Percentiles rank a stretch among this genome's conserved stretches.
These are phyloP conservation scores for Stygiomarasmius scandens DNA, from an alignment of 1,284 basidiomycete species.

Conservation along the genomic window DNA sequence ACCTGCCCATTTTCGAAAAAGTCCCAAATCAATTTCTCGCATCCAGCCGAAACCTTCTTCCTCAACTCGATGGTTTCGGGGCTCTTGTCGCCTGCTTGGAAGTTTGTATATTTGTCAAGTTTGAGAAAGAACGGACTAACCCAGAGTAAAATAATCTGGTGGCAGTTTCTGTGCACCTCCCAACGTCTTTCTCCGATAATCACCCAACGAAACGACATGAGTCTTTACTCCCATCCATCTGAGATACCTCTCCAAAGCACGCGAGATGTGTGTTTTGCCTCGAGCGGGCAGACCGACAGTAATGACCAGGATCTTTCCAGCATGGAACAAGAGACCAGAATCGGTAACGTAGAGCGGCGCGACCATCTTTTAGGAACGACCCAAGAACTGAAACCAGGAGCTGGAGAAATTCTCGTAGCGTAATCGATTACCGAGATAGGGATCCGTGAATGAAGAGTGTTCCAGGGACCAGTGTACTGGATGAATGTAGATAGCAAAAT, in stretches of 20 bases:
- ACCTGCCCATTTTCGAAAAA: conserved; percentile 92
- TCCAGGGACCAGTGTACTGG: too few species aligned
- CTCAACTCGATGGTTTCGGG: conserved; percentile 80
- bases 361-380: conserved; percentile 13
- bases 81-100: conserved; percentile 66
- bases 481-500: too few species aligned
- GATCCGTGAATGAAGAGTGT: too few species aligned
- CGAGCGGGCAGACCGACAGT: conserved; percentile 92
- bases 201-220: conserved; percentile 91
- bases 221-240: conserved; percentile 98
- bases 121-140: too few species aligned
- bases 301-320: conserved; percentile 91
- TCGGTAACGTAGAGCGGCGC: conserved; percentile 55
- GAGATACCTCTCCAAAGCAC: conserved; percentile 93
- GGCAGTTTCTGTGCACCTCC: conserved; percentile 90
- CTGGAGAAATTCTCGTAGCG: not conserved
- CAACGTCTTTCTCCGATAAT: conserved; percentile 89
- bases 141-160: conserved; percentile 88
- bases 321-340: conserved; percentile 87
- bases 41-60: conserved; percentile 73
- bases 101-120: too few species aligned
- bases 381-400: not conserved
- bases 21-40: conserved; percentile 88
- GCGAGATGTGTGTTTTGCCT: conserved; percentile 96
- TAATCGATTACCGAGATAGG: not conserved